Base-by-base conservation (phyloP, 441 rosid species). In the Syzygium syzygioides region DNA sequence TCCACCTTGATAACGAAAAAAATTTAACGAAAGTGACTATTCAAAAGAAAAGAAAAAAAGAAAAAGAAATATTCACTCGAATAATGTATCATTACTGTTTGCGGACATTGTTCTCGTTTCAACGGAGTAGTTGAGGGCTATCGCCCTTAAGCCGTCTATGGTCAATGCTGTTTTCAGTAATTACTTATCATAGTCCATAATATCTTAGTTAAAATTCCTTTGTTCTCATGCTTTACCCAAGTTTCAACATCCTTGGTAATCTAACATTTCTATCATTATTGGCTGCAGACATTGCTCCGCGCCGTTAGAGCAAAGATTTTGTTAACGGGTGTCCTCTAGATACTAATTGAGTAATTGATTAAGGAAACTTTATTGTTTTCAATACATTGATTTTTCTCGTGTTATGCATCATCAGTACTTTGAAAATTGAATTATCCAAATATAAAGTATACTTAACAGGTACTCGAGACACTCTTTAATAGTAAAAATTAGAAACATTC, bases 211-310 rank as follows among this genome's bases (percentile, higher is more conserved):
- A 11, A n/a, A n/a, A 62, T 7, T 62, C 71, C 71, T 6, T 3
- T n/a, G 3, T n/a, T 62, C 14, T n/a, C 71, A 62, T 2, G 3
- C 3, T 0, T 60, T 0, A 60, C 7, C 66, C 0, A 60, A 60
- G 66, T 62, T 6, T 6, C 37, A 14, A n/a, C 11, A n/a, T n/a
- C 19, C 34, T n/a, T 0, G 3, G 0, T n/a, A 14, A n/a, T 62
- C 71, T 14, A 5, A 55, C 20, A 18, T 55, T 17, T 17, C 56
- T 18, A 55, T 55, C 23, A 18, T 55, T 55, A 17, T 18, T 17
- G 56, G 56, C 2, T 6, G 56, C 8, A 7, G 10, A 14, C 71
- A n/a, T 7, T 62, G 37, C 71, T 62, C 71, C 71, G 7, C 8
- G 10, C 34, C 0, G 15, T 56, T 60, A 5, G 5, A 62, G 71